Conservation (phyloP, 2,329 filamentous ascomycete genomes). For the Fusarium agapanthi region DNA sequence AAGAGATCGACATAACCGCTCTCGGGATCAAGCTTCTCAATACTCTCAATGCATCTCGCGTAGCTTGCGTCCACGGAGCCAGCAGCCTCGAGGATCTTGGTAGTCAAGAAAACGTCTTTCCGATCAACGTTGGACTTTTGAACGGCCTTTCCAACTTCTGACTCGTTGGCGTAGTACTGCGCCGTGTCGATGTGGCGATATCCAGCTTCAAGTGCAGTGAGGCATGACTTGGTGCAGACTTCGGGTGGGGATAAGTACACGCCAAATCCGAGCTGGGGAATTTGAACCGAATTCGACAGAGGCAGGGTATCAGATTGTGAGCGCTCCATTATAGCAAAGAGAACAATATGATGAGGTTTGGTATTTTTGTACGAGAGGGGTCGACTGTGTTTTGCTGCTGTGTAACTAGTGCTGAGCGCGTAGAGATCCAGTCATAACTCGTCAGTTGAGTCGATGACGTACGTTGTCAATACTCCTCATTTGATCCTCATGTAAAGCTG, state of each 20-base stretch:
- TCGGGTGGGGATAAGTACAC: slow-evolving; percentile 68
- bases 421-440: slow-evolving; percentile 21
- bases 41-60: slow-evolving; percentile 65
- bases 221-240: slow-evolving; percentile 65
- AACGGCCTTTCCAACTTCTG: slow-evolving; percentile 59
- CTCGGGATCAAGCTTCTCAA: slow-evolving; percentile 64
- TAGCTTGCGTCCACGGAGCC: slow-evolving; percentile 67
- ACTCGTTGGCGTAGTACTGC: slow-evolving; percentile 48
- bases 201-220: slow-evolving; percentile 61
- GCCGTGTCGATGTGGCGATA: slow-evolving; percentile 67
- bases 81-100: slow-evolving; percentile 56
- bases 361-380: slow-evolving; percentile 9
- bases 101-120: slow-evolving; percentile 63
- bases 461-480: slow-evolving; percentile 16
- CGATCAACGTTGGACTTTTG: slow-evolving; percentile 54
- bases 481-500: neutral
- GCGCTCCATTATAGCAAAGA: slow-evolving; percentile 5
- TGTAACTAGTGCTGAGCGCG: neutral
- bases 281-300: slow-evolving; percentile 45
- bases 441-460: slow-evolving; percentile 25
- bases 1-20: slow-evolving; percentile 75
- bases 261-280: slow-evolving; percentile 75
- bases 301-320: slow-evolving; percentile 31
- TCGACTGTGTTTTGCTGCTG: neutral
- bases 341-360: neutral